Conservation (phyloP, 2,329 filamentous ascomycete genomes). For the Beauveria australis region DNA sequence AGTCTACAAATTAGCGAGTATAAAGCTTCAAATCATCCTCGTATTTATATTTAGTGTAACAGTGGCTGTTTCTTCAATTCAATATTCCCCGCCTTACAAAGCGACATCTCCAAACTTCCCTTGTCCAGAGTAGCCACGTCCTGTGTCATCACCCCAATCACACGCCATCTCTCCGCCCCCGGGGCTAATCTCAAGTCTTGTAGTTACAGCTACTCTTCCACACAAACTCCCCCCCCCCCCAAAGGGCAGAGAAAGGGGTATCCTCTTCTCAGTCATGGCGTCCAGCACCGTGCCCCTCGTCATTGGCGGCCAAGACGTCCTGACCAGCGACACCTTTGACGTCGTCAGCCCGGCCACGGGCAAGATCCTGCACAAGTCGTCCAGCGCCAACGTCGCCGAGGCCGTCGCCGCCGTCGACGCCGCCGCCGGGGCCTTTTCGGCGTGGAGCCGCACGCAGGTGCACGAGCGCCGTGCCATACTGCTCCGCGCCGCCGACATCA, state of each 20-base stretch:
- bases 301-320: constrained; percentile 36
- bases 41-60: too few species aligned
- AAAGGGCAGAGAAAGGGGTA: too few species aligned
- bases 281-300: constrained; percentile 28
- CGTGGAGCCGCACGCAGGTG: constrained; percentile 59
- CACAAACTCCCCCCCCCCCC: not conserved
- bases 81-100: too few species aligned
- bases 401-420: constrained; percentile 43
- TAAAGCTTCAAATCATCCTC: too few species aligned
- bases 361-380: constrained; percentile 35
- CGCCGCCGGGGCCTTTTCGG: constrained; percentile 58
- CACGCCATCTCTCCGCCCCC: too few species aligned
- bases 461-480: constrained; percentile 59
- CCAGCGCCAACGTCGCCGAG: constrained; percentile 24
- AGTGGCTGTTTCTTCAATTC: too few species aligned
- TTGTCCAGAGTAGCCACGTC: too few species aligned
- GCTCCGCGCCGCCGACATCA: constrained; percentile 57
- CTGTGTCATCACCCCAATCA: too few species aligned
- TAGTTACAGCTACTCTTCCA: not conserved
- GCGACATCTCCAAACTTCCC: too few species aligned
- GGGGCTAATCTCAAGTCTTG: not conserved
- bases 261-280: not conserved
- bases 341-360: constrained; percentile 49
- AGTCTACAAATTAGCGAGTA: too few species aligned
- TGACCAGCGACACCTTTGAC: constrained; percentile 40